Evolutionary conservation across 2,329 filamentous ascomycete genomes (phyloP), one percentile per base, ranked within the genome.

Genomic region (Lasiodiplodia gonubiensis): DNA sequence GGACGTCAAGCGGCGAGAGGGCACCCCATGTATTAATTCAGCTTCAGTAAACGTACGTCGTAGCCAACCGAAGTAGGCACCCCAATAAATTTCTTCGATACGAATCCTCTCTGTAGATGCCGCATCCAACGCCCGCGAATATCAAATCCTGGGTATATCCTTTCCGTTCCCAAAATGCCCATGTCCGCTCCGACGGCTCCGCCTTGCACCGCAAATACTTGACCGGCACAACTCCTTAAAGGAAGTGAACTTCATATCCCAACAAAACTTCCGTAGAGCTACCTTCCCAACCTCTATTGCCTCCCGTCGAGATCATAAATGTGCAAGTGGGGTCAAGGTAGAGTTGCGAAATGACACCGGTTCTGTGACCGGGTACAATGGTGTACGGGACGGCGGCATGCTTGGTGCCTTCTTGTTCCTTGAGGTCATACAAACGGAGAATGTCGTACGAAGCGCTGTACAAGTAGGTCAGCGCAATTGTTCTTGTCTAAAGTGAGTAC

Each of bases 251-350:
- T 81, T 99, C 95, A 79, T 99, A 99, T 18, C 95, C 95, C 66
- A 99, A 88, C 69, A 99, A 78, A 0, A 95, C 93, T 81, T 99
- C 95, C 0, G 95, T 98, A 42, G 86, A 90, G 23, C 86, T 89
- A 1, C 95, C 95, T 78, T 98, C 95, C 95, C 95, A 99, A 0
- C 95, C 95, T 70, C 95, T 84, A 70, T 95, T 98, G 0, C 95
- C 95, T 4, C 92, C 94, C 0, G 93, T 92, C 2, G 92, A 94
- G 39, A 99, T 86, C 90, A 99, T 94, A 76, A 94, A 98, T 21
- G 89, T 86, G 76, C 92, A 94, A 0, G 92, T 92, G 4, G 92
- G 92, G 77, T 99, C 95, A 55, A 97, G 85, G 74, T 94, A 95
- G 11, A 98, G 81, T 69, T 91, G 89, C 0, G 91, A 92, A 51